A percentile compares a stretch with the other conserved stretches of the same genome.
These are phyloP conservation scores for Bromus sterilis DNA, from an alignment of 176 grass and related monocot species.

Conservation along the genomic window DNA sequence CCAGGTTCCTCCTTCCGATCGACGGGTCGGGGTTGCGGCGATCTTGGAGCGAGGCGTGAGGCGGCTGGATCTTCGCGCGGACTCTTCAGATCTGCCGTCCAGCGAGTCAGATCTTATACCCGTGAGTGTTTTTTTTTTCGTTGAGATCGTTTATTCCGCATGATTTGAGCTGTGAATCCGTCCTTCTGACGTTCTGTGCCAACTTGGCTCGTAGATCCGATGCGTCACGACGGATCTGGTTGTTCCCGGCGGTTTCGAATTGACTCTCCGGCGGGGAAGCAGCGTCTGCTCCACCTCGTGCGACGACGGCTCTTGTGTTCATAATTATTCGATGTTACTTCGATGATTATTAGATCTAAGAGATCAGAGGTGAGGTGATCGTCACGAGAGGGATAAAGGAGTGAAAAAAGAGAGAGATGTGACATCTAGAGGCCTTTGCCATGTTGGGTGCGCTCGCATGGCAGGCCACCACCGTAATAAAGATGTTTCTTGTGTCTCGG, in stretches of 20 bases:
- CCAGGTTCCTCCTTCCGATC: background rate
- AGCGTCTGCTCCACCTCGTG: background rate
- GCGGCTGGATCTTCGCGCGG: background rate
- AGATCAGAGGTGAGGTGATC: background rate
- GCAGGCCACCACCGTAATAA: constrained; percentile 60
- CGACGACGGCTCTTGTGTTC: constrained; percentile 24
- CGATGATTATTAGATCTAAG: constrained; percentile 43
- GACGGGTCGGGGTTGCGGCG: background rate
- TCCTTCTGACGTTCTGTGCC: background rate
- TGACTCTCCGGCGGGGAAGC: background rate
- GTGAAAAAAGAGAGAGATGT: background rate
- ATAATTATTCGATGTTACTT: constrained; percentile 32
- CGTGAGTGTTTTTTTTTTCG: background rate
- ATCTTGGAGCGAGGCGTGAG: background rate
- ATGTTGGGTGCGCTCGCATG: constrained; percentile 82
- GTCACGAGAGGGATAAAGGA: background rate
- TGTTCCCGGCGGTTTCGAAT: background rate
- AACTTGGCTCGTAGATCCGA: background rate
- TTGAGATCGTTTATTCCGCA: background rate
- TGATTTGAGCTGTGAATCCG: too few species aligned
- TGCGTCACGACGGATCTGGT: background rate
- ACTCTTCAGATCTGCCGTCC: background rate
- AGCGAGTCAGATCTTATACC: background rate
- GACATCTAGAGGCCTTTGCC: constrained; percentile 50
- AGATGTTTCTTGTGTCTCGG: constrained; percentile 14